Conservation (phyloP, 202 grass and related monocot genomes). For the Carex sylvatica region DNA sequence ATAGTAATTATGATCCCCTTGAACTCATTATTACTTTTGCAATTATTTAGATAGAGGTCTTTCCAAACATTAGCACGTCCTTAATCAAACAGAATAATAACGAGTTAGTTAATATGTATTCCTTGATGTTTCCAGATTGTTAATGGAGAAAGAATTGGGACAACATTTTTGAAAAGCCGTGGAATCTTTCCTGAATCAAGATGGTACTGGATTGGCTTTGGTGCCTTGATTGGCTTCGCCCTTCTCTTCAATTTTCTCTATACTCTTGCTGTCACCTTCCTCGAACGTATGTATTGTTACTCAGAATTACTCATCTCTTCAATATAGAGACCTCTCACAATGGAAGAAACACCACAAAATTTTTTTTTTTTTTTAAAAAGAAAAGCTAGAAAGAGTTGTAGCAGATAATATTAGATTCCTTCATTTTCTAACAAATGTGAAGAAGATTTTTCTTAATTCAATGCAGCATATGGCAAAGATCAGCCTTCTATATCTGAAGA, state of each 20-base stretch:
- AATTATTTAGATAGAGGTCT: neutral
- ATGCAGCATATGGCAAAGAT: constrained; percentile 62
- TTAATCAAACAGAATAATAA: neutral
- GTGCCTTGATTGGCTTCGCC: constrained; percentile 61
- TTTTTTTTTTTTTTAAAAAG: neutral
- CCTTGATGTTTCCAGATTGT: constrained; percentile 18
- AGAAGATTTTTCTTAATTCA: neutral
- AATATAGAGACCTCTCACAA: neutral
- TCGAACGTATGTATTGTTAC: constrained; percentile 50
- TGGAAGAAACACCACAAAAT: too few relatives aligned
- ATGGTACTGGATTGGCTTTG: constrained; percentile 90
- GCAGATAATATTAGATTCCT: neutral
- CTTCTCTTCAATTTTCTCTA: constrained; percentile 73
- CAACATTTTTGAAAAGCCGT: constrained; percentile 42
- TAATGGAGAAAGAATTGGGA: constrained; percentile 41
- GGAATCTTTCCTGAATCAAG: constrained; percentile 69
- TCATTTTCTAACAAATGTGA: constrained; percentile 11
- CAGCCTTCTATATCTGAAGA: constrained; percentile 65
- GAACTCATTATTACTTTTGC: neutral
- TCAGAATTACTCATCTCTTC: constrained; percentile 26
- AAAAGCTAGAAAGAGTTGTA: neutral
- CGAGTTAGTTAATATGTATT: neutral
- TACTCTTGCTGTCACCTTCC: constrained; percentile 56
- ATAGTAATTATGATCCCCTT: neutral
- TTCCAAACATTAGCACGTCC: neutral